These are phyloP conservation scores for Cicer arietinum DNA, from an alignment of 306 rosid species.

Conservation along the genomic window DNA sequence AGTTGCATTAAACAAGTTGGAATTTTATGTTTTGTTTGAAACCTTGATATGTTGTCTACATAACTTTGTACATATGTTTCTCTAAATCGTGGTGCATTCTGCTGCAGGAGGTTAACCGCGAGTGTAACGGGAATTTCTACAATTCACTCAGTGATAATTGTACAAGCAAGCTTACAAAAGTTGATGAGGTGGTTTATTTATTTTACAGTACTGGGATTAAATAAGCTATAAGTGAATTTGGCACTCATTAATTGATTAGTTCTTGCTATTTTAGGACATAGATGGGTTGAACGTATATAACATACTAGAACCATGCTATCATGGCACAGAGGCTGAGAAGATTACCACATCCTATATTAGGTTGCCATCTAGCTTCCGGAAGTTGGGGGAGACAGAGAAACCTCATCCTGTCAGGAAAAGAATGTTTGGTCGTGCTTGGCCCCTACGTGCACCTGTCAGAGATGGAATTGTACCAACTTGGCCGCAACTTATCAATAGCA, in stretches of 20 bases:
- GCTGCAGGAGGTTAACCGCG: conserved; percentile 60
- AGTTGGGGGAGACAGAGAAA: conserved; percentile 78
- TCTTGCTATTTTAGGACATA: conserved; percentile 56
- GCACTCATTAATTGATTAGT: conserved; percentile 32
- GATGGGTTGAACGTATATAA: conserved; percentile 70
- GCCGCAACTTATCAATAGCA: conserved; percentile 63
- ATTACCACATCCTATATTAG: conserved; percentile 45
- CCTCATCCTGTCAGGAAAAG: conserved; percentile 88
- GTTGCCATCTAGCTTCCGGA: conserved; percentile 74
- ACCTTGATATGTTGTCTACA: conserved; percentile 1
- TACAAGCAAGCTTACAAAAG: conserved; percentile 53
- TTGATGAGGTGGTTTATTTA: conserved; percentile 66
- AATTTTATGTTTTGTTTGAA: conserved; percentile 28
- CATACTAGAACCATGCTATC: conserved; percentile 96
- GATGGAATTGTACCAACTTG: conserved; percentile 86
- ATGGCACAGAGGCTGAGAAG: conserved; percentile 46
- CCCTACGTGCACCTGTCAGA: conserved; percentile 88
- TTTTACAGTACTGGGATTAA: conserved; percentile 2
- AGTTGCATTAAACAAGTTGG: conserved; percentile 17
- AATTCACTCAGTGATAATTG: conserved; percentile 50
- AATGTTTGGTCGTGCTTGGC: conserved; percentile 99
- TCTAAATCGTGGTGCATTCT: conserved; percentile 35
- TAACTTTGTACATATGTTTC: conserved; percentile 27
- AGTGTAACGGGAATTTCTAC: conserved; percentile 72
- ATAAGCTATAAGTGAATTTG: conserved; percentile 33